Percentiles rank a stretch among this genome's conserved stretches.
Conservation (phyloP, 1,284 basidiomycete genomes). For the Rhodotorula glutinis region DNA sequence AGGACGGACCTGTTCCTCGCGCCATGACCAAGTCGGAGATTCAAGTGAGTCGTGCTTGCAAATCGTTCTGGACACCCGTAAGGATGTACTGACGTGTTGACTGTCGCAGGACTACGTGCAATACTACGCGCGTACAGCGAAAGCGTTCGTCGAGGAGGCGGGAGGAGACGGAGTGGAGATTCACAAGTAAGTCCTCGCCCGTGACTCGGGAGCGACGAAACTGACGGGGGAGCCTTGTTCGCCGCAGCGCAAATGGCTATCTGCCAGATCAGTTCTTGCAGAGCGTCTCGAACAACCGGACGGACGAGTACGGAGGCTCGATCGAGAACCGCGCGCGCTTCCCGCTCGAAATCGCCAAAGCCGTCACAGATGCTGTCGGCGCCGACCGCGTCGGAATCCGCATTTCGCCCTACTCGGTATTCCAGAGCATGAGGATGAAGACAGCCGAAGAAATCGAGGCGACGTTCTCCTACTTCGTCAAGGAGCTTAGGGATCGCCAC, state of each 20-base stretch:
- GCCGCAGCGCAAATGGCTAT: slow-evolving; percentile 50
- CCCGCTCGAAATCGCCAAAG: slow-evolving; percentile 56
- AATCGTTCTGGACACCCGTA: too few relatives aligned
- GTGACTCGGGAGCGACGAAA: neutral
- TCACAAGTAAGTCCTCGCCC: slow-evolving; percentile 52
- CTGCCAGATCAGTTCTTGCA: slow-evolving; percentile 57
- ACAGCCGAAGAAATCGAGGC: slow-evolving; percentile 41
- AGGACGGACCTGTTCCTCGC: slow-evolving; percentile 47
- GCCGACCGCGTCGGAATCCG: slow-evolving; percentile 55
- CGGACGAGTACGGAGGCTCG: slow-evolving; percentile 61
- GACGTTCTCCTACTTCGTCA: slow-evolving; percentile 45
- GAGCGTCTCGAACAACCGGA: slow-evolving; percentile 55
- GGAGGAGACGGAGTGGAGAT: slow-evolving; percentile 67
- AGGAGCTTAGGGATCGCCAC: slow-evolving; percentile 48
- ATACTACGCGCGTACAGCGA: slow-evolving; percentile 55
- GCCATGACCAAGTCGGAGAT: slow-evolving; percentile 43
- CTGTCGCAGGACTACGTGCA: slow-evolving; percentile 48
- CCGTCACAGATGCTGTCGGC: slow-evolving; percentile 55
- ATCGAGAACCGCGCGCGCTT: slow-evolving; percentile 59
- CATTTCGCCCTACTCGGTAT: slow-evolving; percentile 54
- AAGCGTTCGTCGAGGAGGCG: slow-evolving; percentile 56
- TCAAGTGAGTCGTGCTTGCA: neutral
- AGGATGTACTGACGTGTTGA: too few relatives aligned
- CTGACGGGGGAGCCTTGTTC: neutral
- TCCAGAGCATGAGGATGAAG: slow-evolving; percentile 36